Evolutionary conservation across 2,329 filamentous ascomycete genomes (phyloP), one percentile per base, ranked within the genome.

Genomic region (Nakataea oryzae): DNA sequence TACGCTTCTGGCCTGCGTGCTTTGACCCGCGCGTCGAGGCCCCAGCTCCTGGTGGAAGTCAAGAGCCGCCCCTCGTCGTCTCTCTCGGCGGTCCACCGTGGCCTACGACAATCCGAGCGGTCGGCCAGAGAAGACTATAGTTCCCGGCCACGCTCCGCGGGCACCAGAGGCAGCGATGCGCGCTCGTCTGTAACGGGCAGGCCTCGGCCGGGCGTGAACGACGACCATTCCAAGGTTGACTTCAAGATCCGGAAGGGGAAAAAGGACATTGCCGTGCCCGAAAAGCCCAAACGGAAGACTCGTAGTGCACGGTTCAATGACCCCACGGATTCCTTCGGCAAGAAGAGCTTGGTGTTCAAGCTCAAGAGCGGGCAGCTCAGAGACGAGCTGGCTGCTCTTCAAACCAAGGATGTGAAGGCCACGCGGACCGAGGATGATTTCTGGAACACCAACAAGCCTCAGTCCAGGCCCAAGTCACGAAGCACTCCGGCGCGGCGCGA

Each of bases 271-370:
- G 77, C 76, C 29, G 73, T 78, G 63, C 74, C 73, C 63, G 71
- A 70, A 14, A 70, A 72, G 27, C 71, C 70, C n/a, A 68, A 75
- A 58, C 73, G 75, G 3, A 75, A 78, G 67, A 77, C 81, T 7
- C 76, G 83, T 56, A 73, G 74, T 58, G 77, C 79, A 41, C 76
- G 83, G 6, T 86, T 86, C 67, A 72, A 79, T 59, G 78, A 85
- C 63, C 77, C 79, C 0, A 72, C 77, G 2, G 74, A 71, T 24
- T 64, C 69, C 1, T 83, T 84, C 67, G 84, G 82, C 24, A 83
- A 82, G 71, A 77, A 72, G 57, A 86, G 83, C 65, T 64, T 84
- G 21, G 82, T 86, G 2, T 84, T 82, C 62, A 74, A 80, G 67
- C 69, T 82, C 63, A 83, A 82, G 67, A 74, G 77, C 61, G 81